Evolutionary conservation across 306 rosid species (phyloP).

Genomic region (Arachis hypogaea): DNA sequence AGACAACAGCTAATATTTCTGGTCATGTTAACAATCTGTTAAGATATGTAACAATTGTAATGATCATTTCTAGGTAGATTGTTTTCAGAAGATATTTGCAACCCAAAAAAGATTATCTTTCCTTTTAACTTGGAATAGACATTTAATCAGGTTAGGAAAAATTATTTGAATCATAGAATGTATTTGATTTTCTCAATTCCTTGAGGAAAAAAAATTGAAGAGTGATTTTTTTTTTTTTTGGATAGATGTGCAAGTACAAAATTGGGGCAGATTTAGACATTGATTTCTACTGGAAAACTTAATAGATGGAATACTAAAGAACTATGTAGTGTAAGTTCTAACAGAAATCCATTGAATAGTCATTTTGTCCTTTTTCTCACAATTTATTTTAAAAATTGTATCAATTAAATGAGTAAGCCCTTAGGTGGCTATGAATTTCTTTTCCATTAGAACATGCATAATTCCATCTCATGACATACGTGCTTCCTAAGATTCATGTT

Average conservation of each 20-base stretch:
- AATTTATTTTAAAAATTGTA: not conserved
- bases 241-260: constrained; percentile 90
- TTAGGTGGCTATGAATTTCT: constrained; percentile 4
- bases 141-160: constrained; percentile 79
- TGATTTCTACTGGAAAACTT: constrained; percentile 55
- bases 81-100: constrained; percentile 81
- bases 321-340: constrained; percentile 59
- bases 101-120: constrained; percentile 75
- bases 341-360: constrained; percentile 11
- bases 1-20: not conserved
- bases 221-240: constrained; percentile 23
- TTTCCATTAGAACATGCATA: not conserved
- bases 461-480: not conserved
- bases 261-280: constrained; percentile 74
- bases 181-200: constrained; percentile 9
- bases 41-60: not conserved
- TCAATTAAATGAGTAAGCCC: not conserved
- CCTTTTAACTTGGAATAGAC: constrained; percentile 83
- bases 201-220: constrained; percentile 14
- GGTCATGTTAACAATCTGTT: constrained; percentile 12
- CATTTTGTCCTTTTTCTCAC: constrained; percentile 5
- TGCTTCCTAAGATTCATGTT: not conserved
- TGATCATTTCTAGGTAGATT: constrained; percentile 49
- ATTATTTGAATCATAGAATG: not conserved
- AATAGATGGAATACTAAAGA: constrained; percentile 52